Percentiles rank a stretch among this genome's conserved stretches.
phyloP scores from a whole-genome alignment of 2,329 filamentous ascomycete species.

The Nakataea oryzae region DNA sequence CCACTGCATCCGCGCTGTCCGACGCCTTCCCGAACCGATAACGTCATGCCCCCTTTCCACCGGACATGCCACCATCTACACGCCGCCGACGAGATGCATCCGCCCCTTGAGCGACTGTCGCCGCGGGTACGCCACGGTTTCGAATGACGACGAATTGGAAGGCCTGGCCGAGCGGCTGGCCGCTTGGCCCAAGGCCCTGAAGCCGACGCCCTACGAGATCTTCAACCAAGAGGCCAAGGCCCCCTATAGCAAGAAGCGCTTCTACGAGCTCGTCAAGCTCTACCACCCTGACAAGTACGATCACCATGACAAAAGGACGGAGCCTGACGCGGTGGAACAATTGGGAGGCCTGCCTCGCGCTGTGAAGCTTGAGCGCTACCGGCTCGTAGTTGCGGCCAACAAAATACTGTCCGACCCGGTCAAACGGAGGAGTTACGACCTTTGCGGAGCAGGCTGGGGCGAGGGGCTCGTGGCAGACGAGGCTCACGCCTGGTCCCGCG shows the following conservation, averaged over 20 bases:
- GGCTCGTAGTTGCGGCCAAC: conserved; percentile 79
- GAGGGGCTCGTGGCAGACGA: conserved; percentile 41
- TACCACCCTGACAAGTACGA: conserved; percentile 77
- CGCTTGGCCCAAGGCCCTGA: conserved; percentile 33
- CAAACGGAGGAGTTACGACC: conserved; percentile 74
- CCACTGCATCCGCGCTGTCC: background rate
- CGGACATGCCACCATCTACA: background rate
- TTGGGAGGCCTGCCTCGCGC: conserved; percentile 39
- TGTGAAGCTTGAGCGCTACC: conserved; percentile 76
- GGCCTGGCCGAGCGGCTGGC: background rate
- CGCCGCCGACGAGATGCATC: background rate
- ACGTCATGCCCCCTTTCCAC: background rate
- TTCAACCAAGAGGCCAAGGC: conserved; percentile 47
- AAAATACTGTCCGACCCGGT: conserved; percentile 73
- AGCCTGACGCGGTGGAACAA: conserved; percentile 17
- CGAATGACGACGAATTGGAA: background rate
- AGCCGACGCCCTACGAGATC: conserved; percentile 85
- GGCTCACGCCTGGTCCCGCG: conserved; percentile 29
- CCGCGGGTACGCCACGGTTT: background rate
- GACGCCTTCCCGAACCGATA: background rate
- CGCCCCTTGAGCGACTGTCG: background rate
- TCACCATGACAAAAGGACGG: conserved; percentile 21
- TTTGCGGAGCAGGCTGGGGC: conserved; percentile 72
- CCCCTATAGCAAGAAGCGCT: conserved; percentile 72
- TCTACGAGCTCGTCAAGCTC: conserved; percentile 86